Base-by-base conservation (phyloP, 495 filamentous ascomycete genomes). In the Tricharina praecox region DNA sequence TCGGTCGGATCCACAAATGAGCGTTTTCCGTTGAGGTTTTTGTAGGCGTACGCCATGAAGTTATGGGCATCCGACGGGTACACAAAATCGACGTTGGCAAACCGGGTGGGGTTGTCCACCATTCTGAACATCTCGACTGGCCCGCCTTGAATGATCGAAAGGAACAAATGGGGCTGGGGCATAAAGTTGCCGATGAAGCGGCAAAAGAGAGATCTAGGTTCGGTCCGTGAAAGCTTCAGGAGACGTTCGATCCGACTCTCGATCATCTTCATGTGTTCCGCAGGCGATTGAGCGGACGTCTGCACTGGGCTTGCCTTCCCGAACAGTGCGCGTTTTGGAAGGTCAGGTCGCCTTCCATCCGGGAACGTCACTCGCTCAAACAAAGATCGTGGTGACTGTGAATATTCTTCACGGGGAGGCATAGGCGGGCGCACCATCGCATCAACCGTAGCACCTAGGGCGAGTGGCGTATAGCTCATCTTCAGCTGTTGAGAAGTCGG, bases 341-440 rank as follows among this genome's bases (percentile, higher is more conserved):
- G 13, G 1, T 10, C 10, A 13, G 40, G 40, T 9, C 20, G 21
- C 13, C 3, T 24, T 26, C 3, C 40, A 4, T 43, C 24, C 13
- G 40, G 40, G 3, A 43, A 25, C 2, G 40, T 25, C 21, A 43
- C 24, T 26, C 40, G 40, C 7, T 43, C 40, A 18, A 43, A 43
- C 20, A 43, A 26, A 43, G 40, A 43, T 11, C 21, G 4, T 2
- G 40, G 21, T 2, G 40, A 43, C 7, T 21, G 37, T n/a, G n/a
- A n/a, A 2, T 40, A 16, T 23, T 43, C 40, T 19, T 20, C 21
- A 4, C 13, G 7, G 13, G 40, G 40, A 25, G 40, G 40, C 13
- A 23, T 11, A 13, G 40, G 40, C 37, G 16, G 16, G 18, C 10
- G 2, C n/a, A 19, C n/a, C 21, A 43, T 8, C 10, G 21, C 18